Percentiles rank a stretch among this genome's conserved stretches.
phyloP scores from a whole-genome alignment of 805 yeast genomes.

The Candida tammaniensis region DNA sequence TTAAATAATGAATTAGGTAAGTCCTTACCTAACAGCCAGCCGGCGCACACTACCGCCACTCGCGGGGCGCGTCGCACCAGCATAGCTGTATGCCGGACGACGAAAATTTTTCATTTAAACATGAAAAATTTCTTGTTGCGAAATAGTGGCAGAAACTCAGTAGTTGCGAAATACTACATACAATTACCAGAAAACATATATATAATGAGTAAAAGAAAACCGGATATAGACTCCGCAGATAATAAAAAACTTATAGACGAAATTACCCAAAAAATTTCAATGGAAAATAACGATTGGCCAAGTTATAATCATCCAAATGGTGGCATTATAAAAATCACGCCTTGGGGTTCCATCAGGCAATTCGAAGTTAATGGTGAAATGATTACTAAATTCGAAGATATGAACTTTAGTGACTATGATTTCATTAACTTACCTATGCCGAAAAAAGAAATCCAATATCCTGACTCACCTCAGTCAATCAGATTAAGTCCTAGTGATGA shows the following conservation, averaged over 20 bases:
- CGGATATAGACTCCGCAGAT: conserved; percentile 7
- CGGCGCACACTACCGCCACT: too few relatives aligned
- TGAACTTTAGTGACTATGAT: conserved; percentile 23
- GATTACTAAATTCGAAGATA: conserved; percentile 49
- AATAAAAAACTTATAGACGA: conserved; percentile 16
- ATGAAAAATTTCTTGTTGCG: too few relatives aligned
- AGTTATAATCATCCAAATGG: conserved; percentile 60
- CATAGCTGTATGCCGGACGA: too few relatives aligned
- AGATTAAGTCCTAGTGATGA: conserved; percentile 36
- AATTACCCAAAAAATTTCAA: conserved; percentile 14
- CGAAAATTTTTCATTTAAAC: too few relatives aligned
- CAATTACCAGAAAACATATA: background rate
- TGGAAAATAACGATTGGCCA: conserved; percentile 47
- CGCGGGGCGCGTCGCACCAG: too few relatives aligned
- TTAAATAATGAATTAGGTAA: too few relatives aligned
- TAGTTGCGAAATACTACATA: background rate
- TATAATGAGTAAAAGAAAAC: conserved; percentile 13
- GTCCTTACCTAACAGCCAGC: too few relatives aligned
- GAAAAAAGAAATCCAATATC: conserved; percentile 8
- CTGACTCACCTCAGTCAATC: conserved; percentile 25
- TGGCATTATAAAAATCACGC: conserved; percentile 58
- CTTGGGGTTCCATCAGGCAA: conserved; percentile 59
- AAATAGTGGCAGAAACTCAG: background rate
- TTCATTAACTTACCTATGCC: conserved; percentile 10
- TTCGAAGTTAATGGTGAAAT: conserved; percentile 43